Conservation (phyloP, 768 basidiomycete genomes). For the Tulasnella sp. region DNA sequence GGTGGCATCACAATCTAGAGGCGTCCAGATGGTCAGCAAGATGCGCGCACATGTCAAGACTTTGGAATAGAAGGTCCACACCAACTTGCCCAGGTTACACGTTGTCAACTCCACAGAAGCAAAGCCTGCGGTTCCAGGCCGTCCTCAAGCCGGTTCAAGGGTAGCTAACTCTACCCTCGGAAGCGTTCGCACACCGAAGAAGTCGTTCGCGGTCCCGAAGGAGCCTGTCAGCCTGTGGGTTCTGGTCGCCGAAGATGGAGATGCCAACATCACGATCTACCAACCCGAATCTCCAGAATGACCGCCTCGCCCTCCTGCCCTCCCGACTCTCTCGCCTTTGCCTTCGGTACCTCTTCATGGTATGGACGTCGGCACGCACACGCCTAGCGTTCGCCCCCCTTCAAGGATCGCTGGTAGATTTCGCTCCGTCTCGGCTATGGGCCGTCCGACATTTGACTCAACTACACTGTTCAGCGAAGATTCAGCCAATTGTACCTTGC, state of each 20-base stretch:
- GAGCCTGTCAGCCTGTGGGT: conserved; percentile 1
- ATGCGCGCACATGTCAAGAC: conserved; percentile 78
- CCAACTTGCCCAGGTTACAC: conserved; percentile 70
- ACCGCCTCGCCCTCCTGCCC: not conserved
- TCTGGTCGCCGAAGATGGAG: conserved; percentile 6
- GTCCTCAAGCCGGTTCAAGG: not conserved
- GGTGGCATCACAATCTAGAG: conserved; percentile 53
- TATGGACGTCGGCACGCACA: not conserved
- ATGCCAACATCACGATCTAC: not conserved
- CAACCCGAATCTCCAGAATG: not conserved
- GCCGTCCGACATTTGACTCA: not conserved
- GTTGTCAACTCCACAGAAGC: not conserved
- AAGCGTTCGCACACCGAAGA: not conserved
- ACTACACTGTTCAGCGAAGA: not conserved
- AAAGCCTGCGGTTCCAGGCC: not conserved
- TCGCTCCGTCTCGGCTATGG: not conserved
- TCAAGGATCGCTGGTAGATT: not conserved
- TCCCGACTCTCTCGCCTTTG: not conserved
- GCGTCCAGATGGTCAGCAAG: conserved; percentile 86
- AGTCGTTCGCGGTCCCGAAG: not conserved
- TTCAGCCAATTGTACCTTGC: not conserved
- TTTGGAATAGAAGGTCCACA: conserved; percentile 78
- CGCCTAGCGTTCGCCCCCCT: not conserved
- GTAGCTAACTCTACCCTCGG: not conserved
- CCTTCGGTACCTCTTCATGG: not conserved